A percentile compares a stretch with the other conserved stretches of the same genome.
phyloP scores from a whole-genome alignment of 345 rosid species.

The Capsella bursapastoris region DNA sequence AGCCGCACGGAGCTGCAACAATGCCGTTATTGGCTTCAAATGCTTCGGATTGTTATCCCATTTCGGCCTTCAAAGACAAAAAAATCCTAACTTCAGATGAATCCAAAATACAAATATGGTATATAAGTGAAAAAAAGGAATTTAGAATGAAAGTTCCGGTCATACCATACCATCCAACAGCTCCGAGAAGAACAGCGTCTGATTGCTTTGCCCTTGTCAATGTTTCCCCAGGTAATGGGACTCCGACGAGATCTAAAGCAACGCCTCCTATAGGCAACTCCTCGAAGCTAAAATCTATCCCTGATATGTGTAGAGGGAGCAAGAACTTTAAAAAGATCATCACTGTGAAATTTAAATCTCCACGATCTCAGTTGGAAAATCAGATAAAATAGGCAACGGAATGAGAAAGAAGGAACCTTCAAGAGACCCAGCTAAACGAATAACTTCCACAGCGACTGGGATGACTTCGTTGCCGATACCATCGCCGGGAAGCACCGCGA shows the following conservation, averaged over 20 bases:
- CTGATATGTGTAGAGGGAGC: not conserved
- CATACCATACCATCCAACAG: slow-evolving; percentile 31
- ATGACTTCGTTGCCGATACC: slow-evolving; percentile 38
- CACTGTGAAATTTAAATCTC: not conserved
- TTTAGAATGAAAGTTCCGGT: not conserved
- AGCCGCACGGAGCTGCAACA: slow-evolving; percentile 36
- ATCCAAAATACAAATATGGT: slow-evolving; percentile 1
- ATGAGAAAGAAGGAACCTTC: slow-evolving; percentile 22
- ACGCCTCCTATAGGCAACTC: slow-evolving; percentile 33
- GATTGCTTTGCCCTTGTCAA: slow-evolving; percentile 35
- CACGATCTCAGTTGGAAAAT: not conserved
- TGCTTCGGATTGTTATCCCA: slow-evolving; percentile 30
- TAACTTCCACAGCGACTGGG: slow-evolving; percentile 30
- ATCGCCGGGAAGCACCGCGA: slow-evolving; percentile 41
- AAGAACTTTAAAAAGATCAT: not conserved
- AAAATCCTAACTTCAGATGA: not conserved
- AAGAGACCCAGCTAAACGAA: slow-evolving; percentile 30
- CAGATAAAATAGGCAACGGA: not conserved
- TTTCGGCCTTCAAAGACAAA: slow-evolving; percentile 22
- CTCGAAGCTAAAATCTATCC: slow-evolving; percentile 22
- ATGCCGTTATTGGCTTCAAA: slow-evolving; percentile 19
- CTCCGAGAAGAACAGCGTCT: slow-evolving; percentile 39
- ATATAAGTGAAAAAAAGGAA: not conserved
- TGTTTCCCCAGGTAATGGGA: slow-evolving; percentile 34
- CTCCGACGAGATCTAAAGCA: slow-evolving; percentile 35